Evolutionary conservation across 2,329 filamentous ascomycete genomes (phyloP).

Genomic region (Botrytis tulipae): DNA sequence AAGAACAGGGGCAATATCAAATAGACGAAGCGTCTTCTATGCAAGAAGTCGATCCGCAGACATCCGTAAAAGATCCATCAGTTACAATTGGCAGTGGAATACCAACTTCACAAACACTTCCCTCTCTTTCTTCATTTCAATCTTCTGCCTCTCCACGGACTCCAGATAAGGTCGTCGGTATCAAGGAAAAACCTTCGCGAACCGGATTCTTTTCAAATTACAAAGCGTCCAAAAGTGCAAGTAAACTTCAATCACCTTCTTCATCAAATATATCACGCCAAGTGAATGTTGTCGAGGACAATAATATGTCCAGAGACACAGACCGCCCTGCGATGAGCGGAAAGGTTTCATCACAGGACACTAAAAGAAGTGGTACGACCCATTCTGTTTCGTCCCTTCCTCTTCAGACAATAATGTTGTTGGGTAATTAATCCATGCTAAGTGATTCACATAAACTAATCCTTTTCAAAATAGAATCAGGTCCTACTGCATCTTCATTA

Average conservation of each 20-base stretch:
- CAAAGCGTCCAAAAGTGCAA: conserved; percentile 47
- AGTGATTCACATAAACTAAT: conserved; percentile 16
- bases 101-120: conserved; percentile 28
- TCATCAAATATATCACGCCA: conserved; percentile 32
- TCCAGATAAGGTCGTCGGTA: conserved; percentile 24
- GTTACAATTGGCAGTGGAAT: neutral
- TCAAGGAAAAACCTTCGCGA: conserved; percentile 31
- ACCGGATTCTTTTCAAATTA: conserved; percentile 48
- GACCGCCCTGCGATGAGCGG: conserved; percentile 33
- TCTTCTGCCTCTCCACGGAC: conserved; percentile 7
- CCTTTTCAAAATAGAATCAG: conserved; percentile 29
- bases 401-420: conserved; percentile 17
- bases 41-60: conserved; percentile 28
- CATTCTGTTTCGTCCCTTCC: conserved; percentile 25
- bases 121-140: conserved; percentile 29
- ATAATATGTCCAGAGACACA: conserved; percentile 39
- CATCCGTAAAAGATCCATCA: conserved; percentile 23
- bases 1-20: neutral
- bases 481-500: conserved; percentile 28
- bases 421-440: conserved; percentile 8
- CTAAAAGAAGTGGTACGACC: conserved; percentile 37
- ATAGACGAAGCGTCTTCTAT: conserved; percentile 27
- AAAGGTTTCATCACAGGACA: conserved; percentile 37
- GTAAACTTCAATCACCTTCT: conserved; percentile 40
- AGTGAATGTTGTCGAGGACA: conserved; percentile 34